Evolutionary conservation across 2,329 filamentous ascomycete species (phyloP), one percentile per base, ranked within the genome.

Genomic region (Davidsoniella eucalypti): DNA sequence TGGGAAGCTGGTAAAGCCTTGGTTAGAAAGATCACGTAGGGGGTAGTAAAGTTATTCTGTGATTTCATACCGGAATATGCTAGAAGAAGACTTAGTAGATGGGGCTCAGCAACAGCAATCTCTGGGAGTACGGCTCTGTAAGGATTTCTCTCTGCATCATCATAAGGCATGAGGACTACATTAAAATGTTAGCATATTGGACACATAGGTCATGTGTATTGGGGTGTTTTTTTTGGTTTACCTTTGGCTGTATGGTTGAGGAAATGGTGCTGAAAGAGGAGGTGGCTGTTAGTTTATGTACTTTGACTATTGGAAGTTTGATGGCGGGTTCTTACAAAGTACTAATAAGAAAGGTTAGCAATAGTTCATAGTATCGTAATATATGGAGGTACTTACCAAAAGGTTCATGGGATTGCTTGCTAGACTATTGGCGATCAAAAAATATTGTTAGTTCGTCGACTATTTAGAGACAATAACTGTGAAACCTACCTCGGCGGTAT

Each of bases 351-450:
- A 8, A 17, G 23, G 53, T 63, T 56, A 64, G 59, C 44, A 38
- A 38, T 5, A 16, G 23, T 2, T 37, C 8, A 9, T 23, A 33
- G 12, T 33, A 33, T 33, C 12, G 12, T 33, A 33, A 33, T 33
- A 10, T 33, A 33, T 33, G 16, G 38, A 16, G 23, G 10, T 25
- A 61, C 65, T 56, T 55, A 69, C 67, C 56, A 92, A 70, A 54
- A 92, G 63, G 58, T 92, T 90, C 76, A 90, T 90, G 1, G 78
- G 82, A 57, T 86, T 88, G 37, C 82, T 75, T 41, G 74, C 64
- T 26, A 87, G 66, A 8, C 73, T 65, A 29, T 16, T 40, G 16
- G 4, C 10, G 2, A n/a, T 44, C 9, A n/a, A n/a, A 43, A 43
- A 43, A 12, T 7, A 36, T 17, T 6, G 25, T 38, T 41, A 47